Conservation (phyloP, 2,329 filamentous ascomycete genomes). For the Lomentospora prolificans region DNA sequence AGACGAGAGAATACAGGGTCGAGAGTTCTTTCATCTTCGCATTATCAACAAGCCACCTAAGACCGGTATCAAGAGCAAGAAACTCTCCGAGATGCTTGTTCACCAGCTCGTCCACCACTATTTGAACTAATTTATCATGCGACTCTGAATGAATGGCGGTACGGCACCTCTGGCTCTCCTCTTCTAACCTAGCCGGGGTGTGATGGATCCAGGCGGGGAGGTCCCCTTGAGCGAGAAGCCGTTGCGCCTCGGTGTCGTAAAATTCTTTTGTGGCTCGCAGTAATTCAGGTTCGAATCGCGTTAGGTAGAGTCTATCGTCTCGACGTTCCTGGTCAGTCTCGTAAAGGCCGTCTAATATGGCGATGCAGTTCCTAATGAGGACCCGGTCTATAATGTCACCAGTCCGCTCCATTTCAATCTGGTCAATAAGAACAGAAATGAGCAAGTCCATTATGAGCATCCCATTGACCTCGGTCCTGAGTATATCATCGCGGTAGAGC, state of each 20-base stretch:
- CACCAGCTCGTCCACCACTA: constrained; percentile 78
- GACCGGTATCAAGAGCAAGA: constrained; percentile 75
- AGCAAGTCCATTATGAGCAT: constrained; percentile 62
- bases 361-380: constrained; percentile 70
- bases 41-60: constrained; percentile 86
- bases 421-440: constrained; percentile 74
- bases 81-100: constrained; percentile 68
- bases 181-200: constrained; percentile 61
- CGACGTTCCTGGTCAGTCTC: constrained; percentile 71
- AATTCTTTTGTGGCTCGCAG: constrained; percentile 60
- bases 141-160: constrained; percentile 71
- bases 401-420: constrained; percentile 84
- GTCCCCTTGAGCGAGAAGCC: constrained; percentile 66
- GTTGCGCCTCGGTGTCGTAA: constrained; percentile 66
- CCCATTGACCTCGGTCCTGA: constrained; percentile 48
- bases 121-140: constrained; percentile 58
- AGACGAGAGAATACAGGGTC: constrained; percentile 72
- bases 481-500: constrained; percentile 77
- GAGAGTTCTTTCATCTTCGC: constrained; percentile 68
- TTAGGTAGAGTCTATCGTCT: constrained; percentile 71
- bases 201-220: constrained; percentile 73
- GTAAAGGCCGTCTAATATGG: constrained; percentile 85
- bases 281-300: constrained; percentile 72
- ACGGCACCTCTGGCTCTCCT: constrained; percentile 74
- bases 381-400: constrained; percentile 81